Percentiles rank a stretch among this genome's conserved stretches.
Evolutionary conservation across 495 filamentous ascomycete genomes (phyloP).

Genomic region (Penicillium riverlandense): DNA sequence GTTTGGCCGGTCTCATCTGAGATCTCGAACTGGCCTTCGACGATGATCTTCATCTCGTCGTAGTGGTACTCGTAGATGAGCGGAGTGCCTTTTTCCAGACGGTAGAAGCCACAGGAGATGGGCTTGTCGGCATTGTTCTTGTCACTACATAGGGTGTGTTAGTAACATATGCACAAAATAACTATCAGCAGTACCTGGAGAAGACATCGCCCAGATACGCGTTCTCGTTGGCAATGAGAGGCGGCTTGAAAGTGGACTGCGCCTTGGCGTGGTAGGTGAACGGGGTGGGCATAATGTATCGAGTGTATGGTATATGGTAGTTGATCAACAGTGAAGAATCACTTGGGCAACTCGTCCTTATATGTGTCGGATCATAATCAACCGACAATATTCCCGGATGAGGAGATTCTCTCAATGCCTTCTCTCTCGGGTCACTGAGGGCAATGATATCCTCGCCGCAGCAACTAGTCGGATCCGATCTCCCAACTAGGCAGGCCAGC

Average conservation of each 20-base stretch:
- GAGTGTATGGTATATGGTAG: background rate
- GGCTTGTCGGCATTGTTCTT: constrained; percentile 53
- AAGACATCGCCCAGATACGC: constrained; percentile 63
- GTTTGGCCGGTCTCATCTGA: constrained; percentile 62
- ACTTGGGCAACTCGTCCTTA: background rate
- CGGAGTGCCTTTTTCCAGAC: constrained; percentile 65
- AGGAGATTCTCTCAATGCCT: constrained; percentile 1
- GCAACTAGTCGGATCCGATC: constrained; percentile 5
- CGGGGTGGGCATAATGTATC: constrained; percentile 19
- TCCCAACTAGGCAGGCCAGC: constrained; percentile 11
- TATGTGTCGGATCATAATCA: background rate
- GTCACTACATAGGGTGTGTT: constrained; percentile 29
- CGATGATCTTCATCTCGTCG: constrained; percentile 74
- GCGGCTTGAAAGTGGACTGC: constrained; percentile 59
- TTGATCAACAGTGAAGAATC: background rate
- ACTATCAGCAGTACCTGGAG: constrained; percentile 37
- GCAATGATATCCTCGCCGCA: constrained; percentile 1
- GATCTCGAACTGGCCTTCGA: constrained; percentile 72
- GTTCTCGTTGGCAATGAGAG: constrained; percentile 68
- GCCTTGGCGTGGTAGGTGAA: constrained; percentile 51
- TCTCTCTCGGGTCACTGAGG: background rate
- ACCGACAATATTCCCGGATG: background rate
- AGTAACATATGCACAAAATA: background rate
- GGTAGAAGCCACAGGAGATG: constrained; percentile 65
- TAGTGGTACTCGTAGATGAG: constrained; percentile 71